These are phyloP conservation scores for Aspergillus leporis DNA, from an alignment of 495 filamentous ascomycete species.

Conservation along the genomic window DNA sequence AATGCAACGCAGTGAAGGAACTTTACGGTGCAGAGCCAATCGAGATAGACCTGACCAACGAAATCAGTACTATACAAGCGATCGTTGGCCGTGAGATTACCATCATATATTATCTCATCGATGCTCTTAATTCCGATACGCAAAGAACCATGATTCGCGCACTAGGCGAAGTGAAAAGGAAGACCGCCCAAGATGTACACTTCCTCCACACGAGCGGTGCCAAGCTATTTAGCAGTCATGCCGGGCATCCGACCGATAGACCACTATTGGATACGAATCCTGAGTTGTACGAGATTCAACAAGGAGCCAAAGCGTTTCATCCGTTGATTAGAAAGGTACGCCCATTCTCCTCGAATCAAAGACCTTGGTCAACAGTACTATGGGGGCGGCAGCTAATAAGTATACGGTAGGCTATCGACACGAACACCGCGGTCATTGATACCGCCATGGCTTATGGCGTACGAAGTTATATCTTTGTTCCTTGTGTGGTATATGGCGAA, in stretches of 20 bases:
- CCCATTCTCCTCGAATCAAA: not conserved
- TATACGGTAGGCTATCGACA: constrained; percentile 24
- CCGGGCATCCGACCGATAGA: constrained; percentile 27
- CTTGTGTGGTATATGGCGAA: constrained; percentile 48
- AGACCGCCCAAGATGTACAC: constrained; percentile 41
- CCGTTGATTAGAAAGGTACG: constrained; percentile 9
- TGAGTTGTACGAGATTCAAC: constrained; percentile 42
- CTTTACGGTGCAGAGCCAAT: constrained; percentile 43
- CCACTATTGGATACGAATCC: constrained; percentile 45
- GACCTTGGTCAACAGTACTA: no score
- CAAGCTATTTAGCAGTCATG: constrained; percentile 36
- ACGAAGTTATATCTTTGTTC: constrained; percentile 47
- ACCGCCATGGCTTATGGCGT: constrained; percentile 36
- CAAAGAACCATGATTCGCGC: constrained; percentile 41
- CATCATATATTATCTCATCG: constrained; percentile 45
- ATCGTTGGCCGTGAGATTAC: constrained; percentile 46
- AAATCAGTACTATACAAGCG: constrained; percentile 19
- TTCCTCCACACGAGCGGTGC: constrained; percentile 45
- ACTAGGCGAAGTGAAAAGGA: constrained; percentile 38
- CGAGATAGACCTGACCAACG: constrained; percentile 23
- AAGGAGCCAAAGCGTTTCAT: constrained; percentile 18
- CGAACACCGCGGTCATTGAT: constrained; percentile 42
- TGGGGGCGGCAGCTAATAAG: no score
- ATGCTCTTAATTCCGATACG: constrained; percentile 19
- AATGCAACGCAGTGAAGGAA: constrained; percentile 40